phyloP scores from a whole-genome alignment of 805 yeast species.

The Schizosaccharomyces pombe region ASM294v3 CU329670.1:4387501-4388000 shows the following conservation, averaged over 20 bases:
- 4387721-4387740: constrained; percentile 71
- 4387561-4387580: constrained; percentile 42
- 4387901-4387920: constrained; percentile 53
- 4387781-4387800: constrained; percentile 56
- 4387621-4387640: too few species aligned
- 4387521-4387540: constrained; percentile 67
- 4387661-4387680: neutral
- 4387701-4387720: neutral
- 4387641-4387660: neutral
- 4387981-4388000: constrained; percentile 83
- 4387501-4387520: constrained; percentile 43
- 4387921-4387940: constrained; percentile 54
- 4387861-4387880: constrained; percentile 91
- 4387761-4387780: constrained; percentile 38
- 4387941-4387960: constrained; percentile 68
- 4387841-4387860: constrained; percentile 87
- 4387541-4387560: constrained; percentile 79
- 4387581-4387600: constrained; percentile 21
- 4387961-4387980: constrained; percentile 86
- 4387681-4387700: neutral
- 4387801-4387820: constrained; percentile 46
- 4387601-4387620: too few species aligned
- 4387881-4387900: constrained; percentile 55
- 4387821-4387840: constrained; percentile 66
- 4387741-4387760: constrained; percentile 44